A percentile compares a stretch with the other conserved stretches of the same genome.
These are phyloP conservation scores for Rhizoctonia solani DNA, from an alignment of 1,284 basidiomycete genomes.

Conservation along the genomic window DNA sequence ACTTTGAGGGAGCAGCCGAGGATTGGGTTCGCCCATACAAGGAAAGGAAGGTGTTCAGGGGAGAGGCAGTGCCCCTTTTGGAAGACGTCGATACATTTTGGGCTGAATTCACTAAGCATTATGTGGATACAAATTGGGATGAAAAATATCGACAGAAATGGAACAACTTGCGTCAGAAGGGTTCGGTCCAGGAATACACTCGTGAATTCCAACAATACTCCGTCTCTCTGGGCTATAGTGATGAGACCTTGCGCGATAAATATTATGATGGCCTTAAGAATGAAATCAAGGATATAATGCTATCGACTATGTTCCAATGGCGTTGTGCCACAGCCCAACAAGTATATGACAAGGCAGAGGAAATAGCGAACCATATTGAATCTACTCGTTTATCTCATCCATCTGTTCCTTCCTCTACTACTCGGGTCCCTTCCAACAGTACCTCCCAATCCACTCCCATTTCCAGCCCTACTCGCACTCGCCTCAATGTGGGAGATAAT, in stretches of 20 bases:
- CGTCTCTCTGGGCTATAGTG: neutral
- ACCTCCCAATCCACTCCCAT: too few species aligned
- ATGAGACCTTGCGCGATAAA: neutral
- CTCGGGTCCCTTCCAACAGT: too few species aligned
- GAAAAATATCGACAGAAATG: neutral
- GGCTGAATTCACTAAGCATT: too few species aligned
- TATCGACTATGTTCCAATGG: neutral
- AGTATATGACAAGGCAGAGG: neutral
- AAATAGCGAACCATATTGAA: neutral
- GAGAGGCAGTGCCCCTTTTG: too few species aligned
- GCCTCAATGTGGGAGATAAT: neutral
- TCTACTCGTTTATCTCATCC: neutral
- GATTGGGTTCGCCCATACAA: too few species aligned
- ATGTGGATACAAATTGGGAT: too few species aligned
- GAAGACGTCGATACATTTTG: too few species aligned
- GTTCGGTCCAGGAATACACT: constrained; percentile 3
- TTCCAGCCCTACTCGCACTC: too few species aligned
- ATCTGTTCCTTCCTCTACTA: too few species aligned
- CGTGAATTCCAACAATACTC: neutral
- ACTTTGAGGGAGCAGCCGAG: too few species aligned
- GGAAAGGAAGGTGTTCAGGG: too few species aligned
- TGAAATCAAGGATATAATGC: neutral
- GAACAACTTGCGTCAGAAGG: neutral
- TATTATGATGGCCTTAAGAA: neutral
- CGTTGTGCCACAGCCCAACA: neutral